A percentile compares a stretch with the other conserved stretches of the same genome.
Evolutionary conservation across 108 stramenopile species (phyloP).

Genomic region (Fistulifera pelliculosa): DNA sequence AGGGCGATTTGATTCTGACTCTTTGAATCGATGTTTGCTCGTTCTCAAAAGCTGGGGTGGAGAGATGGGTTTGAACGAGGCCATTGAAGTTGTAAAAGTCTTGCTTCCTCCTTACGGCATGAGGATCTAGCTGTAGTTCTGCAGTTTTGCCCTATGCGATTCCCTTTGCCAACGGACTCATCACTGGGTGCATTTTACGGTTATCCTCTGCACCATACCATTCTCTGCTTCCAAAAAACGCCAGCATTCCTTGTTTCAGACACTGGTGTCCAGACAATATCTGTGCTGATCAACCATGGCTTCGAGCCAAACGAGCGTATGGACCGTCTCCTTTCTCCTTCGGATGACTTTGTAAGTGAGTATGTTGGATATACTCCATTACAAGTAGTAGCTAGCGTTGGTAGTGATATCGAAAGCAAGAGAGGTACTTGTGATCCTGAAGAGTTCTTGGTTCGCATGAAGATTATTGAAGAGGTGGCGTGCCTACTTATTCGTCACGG

Average conservation of each 20-base stretch:
- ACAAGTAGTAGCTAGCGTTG: constrained; percentile 52
- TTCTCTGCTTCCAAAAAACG: constrained; percentile 3
- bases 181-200: constrained; percentile 46
- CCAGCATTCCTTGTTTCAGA: constrained; percentile 4
- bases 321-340: constrained; percentile 15
- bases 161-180: constrained; percentile 38
- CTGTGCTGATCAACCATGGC: constrained; percentile 17
- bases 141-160: constrained; percentile 30
- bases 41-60: constrained; percentile 61
- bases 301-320: constrained; percentile 79
- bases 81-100: constrained; percentile 14
- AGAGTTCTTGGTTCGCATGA: constrained; percentile 14
- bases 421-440: background rate
- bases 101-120: constrained; percentile 29
- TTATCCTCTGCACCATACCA: constrained; percentile 60
- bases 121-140: constrained; percentile 42
- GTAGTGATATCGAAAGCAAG: constrained; percentile 16
- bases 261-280: background rate
- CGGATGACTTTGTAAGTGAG: constrained; percentile 9
- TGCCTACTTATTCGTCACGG: constrained; percentile 46
- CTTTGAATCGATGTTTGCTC: constrained; percentile 47
- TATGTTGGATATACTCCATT: constrained; percentile 70
- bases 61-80: constrained; percentile 18
- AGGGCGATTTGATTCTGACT: constrained; percentile 22
- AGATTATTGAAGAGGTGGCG: constrained; percentile 23